Base-by-base conservation (phyloP, 2,329 filamentous ascomycete species). In the Calonectria fujianensis region DNA sequence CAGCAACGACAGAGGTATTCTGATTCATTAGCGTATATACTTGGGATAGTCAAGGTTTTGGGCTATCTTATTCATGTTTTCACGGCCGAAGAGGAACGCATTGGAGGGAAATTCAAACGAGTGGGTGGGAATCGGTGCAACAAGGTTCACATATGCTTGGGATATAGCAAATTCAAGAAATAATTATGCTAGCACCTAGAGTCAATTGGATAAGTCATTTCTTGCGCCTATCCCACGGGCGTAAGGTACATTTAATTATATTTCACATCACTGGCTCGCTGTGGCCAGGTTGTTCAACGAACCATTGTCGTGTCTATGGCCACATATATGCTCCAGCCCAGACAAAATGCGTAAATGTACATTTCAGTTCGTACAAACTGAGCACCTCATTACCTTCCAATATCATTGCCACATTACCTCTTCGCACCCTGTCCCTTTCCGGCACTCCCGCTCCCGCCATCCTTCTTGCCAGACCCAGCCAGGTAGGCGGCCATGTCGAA, bases 401-500 rank as follows among this genome's bases (percentile, higher is more conserved):
- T 24, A 39, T 51, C 35, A n/a, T 27, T 9, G 39, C 24, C 20
- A 1, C 24, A 69, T 80, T 73, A 81, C 79, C 85, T 86, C 80
- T 83, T 84, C 70, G 84, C 87, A 20, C 86, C 87, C 75, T 87
- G 85, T 74, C 85, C 87, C 82, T 87, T 88, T 37, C 35, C 79
- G 75, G 70, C 76, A 6, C 65, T 54, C 20, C 72, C 70, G 37
- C 24, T 73, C 18, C 85, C 84, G 48, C 75, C 81, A 13, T 87
- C 85, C 79, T 88, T 88, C 78, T 87, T 88, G 75, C 82, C 83
- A 51, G 88, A 87, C 5, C 92, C 92, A 4, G 92, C 89, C 77
- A 94, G 86, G 82, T 92, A 94, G 10, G 88, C 88, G 2, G 91
- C 91, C 89, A 93, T 89, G 80, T 93, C 91, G 76, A 93, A 92